Evolutionary conservation across 768 basidiomycete species (phyloP).

Genomic region (Psilocybe cubensis): DNA sequence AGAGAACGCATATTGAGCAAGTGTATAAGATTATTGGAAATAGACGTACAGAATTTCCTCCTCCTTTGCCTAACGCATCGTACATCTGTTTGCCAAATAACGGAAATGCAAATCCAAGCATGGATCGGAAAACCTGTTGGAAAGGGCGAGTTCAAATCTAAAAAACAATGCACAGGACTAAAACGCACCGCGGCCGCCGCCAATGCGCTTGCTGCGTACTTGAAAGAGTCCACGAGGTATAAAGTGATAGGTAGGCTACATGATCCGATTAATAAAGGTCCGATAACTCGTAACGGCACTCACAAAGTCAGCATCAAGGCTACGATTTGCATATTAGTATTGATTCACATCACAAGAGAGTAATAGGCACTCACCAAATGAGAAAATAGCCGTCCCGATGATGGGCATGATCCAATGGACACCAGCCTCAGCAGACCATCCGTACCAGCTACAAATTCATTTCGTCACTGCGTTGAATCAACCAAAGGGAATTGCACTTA

Average conservation of each 20-base stretch:
- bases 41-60: slow-evolving; percentile 65
- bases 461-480: background rate
- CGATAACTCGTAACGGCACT: slow-evolving; percentile 40
- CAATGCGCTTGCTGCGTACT: slow-evolving; percentile 69
- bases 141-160: background rate
- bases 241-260: slow-evolving; percentile 68
- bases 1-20: background rate
- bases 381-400: slow-evolving; percentile 60
- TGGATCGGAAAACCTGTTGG: slow-evolving; percentile 46
- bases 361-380: slow-evolving; percentile 37
- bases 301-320: slow-evolving; percentile 56
- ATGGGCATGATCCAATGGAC: slow-evolving; percentile 83
- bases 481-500: slow-evolving; percentile 33
- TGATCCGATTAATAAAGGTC: background rate
- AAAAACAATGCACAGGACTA: background rate
- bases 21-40: background rate
- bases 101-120: slow-evolving; percentile 53
- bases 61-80: slow-evolving; percentile 59
- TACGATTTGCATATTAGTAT: background rate
- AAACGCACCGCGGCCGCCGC: slow-evolving; percentile 63
- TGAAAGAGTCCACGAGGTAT: slow-evolving; percentile 74
- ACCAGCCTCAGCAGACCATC: slow-evolving; percentile 74
- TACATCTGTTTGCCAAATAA: slow-evolving; percentile 65
- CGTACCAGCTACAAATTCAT: slow-evolving; percentile 60
- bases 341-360: background rate